Base-by-base conservation (phyloP, 1,284 basidiomycete genomes). In the Coniferiporia sulphurascens region DNA sequence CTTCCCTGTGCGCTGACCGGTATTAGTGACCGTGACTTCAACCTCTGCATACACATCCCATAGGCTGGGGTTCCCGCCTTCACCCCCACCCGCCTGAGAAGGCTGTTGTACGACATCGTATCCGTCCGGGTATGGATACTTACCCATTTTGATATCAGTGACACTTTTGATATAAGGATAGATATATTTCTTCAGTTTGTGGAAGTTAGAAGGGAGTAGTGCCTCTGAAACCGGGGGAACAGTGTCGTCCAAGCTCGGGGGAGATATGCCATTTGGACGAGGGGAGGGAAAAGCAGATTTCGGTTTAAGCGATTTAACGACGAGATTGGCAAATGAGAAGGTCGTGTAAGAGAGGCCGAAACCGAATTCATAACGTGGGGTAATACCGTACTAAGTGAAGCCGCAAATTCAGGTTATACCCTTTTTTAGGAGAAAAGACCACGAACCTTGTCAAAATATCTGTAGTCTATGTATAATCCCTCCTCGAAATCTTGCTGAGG, bases 301-400 rank as follows among this genome's bases (percentile, higher is more conserved):
- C 6, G 56, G 48, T 34, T 55, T 62, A 6, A 35, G 46, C 3
- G 38, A 41, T 7, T 56, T 58, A 13, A 62, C 21, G 43, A 15
- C 45, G n/a, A 80, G 62, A 38, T 71, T 69, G 19, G 67, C 70
- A 63, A 76, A 78, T 27, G 69, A 66, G 70, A 85, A 85, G 0
- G 66, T 72, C 19, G 82, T 81, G 70, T 84, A 86, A 45, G 75
- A 78, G 55, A 84, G 67, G 0, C 86, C 78, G 65, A 77, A 85
- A 1, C 87, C 87, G 65, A 89, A 89, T 55, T 80, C 79, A 64
- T 76, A 87, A 19, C 82, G 75, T 0, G 86, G 85, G 1, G 72
- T 72, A 60, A 86, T 83, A 60, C 77, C 71, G 32, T 75, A 65
- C 57, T 72, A 55, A 36, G 75, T 10, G 9, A 41, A 41, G 38